Evolutionary conservation across 2,329 filamentous ascomycete genomes (phyloP).

Genomic region (Fusarium graminum): DNA sequence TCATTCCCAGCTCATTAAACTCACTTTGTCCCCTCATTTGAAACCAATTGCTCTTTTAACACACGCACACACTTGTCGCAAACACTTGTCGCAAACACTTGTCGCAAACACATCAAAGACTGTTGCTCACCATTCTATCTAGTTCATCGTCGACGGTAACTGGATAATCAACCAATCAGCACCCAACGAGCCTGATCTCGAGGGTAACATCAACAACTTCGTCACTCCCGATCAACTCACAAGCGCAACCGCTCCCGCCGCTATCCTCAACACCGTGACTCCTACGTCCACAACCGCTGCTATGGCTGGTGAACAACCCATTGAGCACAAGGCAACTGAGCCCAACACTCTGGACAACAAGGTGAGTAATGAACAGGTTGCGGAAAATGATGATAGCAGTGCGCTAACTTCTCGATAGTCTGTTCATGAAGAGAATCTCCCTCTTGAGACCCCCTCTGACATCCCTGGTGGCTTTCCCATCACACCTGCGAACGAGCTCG

Average conservation of each 20-base stretch:
- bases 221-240: slow-evolving; percentile 79
- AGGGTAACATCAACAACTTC: slow-evolving; percentile 94
- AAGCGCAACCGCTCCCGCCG: slow-evolving; percentile 60
- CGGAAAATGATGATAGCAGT: slow-evolving; percentile 19
- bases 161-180: slow-evolving; percentile 88
- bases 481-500: slow-evolving; percentile 70
- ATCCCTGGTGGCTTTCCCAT: slow-evolving; percentile 69
- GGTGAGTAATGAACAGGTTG: slow-evolving; percentile 35
- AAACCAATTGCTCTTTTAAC: slow-evolving; percentile 42
- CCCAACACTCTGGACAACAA: slow-evolving; percentile 42
- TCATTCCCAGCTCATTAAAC: slow-evolving; percentile 40
- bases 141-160: slow-evolving; percentile 95
- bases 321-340: slow-evolving; percentile 58
- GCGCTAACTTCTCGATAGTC: slow-evolving; percentile 36
- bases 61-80: slow-evolving; percentile 22
- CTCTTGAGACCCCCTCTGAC: slow-evolving; percentile 56
- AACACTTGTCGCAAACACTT: slow-evolving; percentile 23
- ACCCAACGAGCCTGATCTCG: slow-evolving; percentile 83
- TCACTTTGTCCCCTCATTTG: slow-evolving; percentile 34
- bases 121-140: slow-evolving; percentile 48
- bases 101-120: slow-evolving; percentile 18
- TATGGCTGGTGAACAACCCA: slow-evolving; percentile 70
- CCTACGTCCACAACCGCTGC: slow-evolving; percentile 79
- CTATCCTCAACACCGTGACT: slow-evolving; percentile 74
- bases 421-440: slow-evolving; percentile 28